Conservation (phyloP, 2,329 filamentous ascomycete species). For the Didymella pinodella region DNA sequence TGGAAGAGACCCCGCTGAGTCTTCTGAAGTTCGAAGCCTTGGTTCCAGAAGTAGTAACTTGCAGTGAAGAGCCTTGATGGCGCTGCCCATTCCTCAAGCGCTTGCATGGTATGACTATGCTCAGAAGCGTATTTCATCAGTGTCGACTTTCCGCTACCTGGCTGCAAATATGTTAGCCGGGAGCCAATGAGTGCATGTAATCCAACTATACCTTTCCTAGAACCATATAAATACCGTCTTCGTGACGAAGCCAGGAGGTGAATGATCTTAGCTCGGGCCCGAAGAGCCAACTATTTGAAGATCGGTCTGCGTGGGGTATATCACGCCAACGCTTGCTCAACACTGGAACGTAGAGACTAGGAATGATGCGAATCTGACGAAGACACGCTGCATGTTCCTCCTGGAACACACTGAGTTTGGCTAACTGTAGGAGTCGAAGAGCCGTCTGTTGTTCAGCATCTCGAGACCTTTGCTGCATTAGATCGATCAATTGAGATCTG, state of each 20-base stretch:
- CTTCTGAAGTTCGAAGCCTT: slow-evolving; percentile 25
- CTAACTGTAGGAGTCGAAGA: not conserved
- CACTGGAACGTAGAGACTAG: not conserved
- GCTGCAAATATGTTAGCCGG: slow-evolving; percentile 26
- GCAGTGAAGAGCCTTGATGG: slow-evolving; percentile 30
- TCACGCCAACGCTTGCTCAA: not conserved
- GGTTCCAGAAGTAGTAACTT: slow-evolving; percentile 31
- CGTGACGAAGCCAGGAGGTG: not conserved
- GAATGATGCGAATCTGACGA: not conserved
- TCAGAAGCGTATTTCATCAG: slow-evolving; percentile 48
- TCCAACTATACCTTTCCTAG: not conserved
- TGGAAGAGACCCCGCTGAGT: slow-evolving; percentile 18
- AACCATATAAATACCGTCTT: not conserved
- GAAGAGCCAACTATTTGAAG: not conserved
- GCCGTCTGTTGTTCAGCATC: not conserved
- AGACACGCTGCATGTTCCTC: not conserved
- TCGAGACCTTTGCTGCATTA: not conserved
- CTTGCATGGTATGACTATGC: slow-evolving; percentile 2
- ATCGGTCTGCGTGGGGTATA: not conserved
- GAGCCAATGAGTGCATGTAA: not conserved
- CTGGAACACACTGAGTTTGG: not conserved
- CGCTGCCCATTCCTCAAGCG: not conserved
- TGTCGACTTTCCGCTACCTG: slow-evolving; percentile 59
- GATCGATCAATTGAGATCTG: not conserved
- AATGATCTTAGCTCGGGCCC: not conserved